Evolutionary conservation across 805 yeast genomes (phyloP).

Genomic region (Grigorovia transvaalensis): DNA sequence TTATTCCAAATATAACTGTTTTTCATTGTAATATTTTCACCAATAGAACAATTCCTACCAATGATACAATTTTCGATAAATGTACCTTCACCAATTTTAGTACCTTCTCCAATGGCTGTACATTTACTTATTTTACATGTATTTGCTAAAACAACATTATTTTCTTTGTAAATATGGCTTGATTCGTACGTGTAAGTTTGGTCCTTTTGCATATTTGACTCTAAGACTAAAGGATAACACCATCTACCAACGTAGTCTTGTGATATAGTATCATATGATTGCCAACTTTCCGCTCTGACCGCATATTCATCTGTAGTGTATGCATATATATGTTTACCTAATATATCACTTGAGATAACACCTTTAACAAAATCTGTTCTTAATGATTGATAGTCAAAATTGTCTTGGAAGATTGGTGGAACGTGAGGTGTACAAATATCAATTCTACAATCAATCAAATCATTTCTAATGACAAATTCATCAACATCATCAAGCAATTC

Average conservation of each 20-base stretch:
- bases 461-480: slow-evolving; percentile 77
- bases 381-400: slow-evolving; percentile 84
- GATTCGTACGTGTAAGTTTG: slow-evolving; percentile 73
- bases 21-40: slow-evolving; percentile 57
- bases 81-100: slow-evolving; percentile 70
- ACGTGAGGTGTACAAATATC: slow-evolving; percentile 93
- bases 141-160: slow-evolving; percentile 81
- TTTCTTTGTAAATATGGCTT: slow-evolving; percentile 82
- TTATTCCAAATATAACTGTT: slow-evolving; percentile 87
- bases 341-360: slow-evolving; percentile 77
- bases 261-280: slow-evolving; percentile 82
- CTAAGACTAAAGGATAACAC: slow-evolving; percentile 88
- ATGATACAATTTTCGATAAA: slow-evolving; percentile 58
- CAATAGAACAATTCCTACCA: slow-evolving; percentile 81
- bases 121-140: slow-evolving; percentile 76
- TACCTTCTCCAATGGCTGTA: slow-evolving; percentile 71
- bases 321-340: slow-evolving; percentile 85
- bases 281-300: slow-evolving; percentile 91
- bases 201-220: slow-evolving; percentile 59
- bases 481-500: slow-evolving; percentile 68
- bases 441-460: slow-evolving; percentile 89
- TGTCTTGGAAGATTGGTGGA: slow-evolving; percentile 91
- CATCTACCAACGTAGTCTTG: slow-evolving; percentile 87
- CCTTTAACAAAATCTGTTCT: slow-evolving; percentile 86
- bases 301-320: slow-evolving; percentile 79